A percentile compares a stretch with the other conserved stretches of the same genome.
These are phyloP conservation scores for Anthracocystis panici-leucophaei DNA, from an alignment of 1,284 basidiomycete genomes.

Conservation along the genomic window DNA sequence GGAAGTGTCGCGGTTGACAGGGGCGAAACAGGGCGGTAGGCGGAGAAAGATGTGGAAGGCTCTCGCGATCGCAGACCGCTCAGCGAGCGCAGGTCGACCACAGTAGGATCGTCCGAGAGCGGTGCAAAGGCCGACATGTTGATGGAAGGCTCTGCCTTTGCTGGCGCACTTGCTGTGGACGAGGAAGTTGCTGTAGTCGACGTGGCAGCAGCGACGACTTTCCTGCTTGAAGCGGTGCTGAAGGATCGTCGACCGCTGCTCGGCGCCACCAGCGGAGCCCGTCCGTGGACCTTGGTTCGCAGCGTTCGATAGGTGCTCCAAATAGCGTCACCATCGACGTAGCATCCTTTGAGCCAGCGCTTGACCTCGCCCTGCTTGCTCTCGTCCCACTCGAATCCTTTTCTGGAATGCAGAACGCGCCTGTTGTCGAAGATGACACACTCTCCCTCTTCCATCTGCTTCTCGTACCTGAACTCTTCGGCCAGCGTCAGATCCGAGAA, in stretches of 20 bases:
- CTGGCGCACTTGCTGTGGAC: background rate
- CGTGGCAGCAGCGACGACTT: background rate
- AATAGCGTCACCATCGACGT: constrained; percentile 82
- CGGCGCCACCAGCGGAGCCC: constrained; percentile 16
- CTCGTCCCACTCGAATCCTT: constrained; percentile 77
- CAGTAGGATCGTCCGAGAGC: constrained; percentile 52
- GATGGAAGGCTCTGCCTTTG: background rate
- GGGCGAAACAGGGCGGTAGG: constrained; percentile 52
- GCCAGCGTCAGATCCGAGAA: constrained; percentile 78
- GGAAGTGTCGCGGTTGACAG: constrained; percentile 31
- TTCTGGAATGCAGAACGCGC: constrained; percentile 88
- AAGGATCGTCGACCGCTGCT: constrained; percentile 18
- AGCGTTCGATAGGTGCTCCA: constrained; percentile 73
- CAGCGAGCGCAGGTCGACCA: constrained; percentile 41
- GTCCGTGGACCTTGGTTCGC: constrained; percentile 40
- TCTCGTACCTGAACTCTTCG: constrained; percentile 75
- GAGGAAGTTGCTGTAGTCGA: background rate
- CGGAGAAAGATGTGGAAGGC: constrained; percentile 25
- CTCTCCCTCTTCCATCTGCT: constrained; percentile 84
- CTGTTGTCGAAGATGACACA: constrained; percentile 93
- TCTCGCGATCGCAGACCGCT: constrained; percentile 31
- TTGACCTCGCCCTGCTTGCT: constrained; percentile 59
- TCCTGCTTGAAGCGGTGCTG: constrained; percentile 10
- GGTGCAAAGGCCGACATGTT: constrained; percentile 42
- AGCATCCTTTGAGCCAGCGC: constrained; percentile 80